Evolutionary conservation across 2,329 filamentous ascomycete genomes (phyloP), one percentile per base, ranked within the genome.

Genomic region (Phialocephala subalpina): DNA sequence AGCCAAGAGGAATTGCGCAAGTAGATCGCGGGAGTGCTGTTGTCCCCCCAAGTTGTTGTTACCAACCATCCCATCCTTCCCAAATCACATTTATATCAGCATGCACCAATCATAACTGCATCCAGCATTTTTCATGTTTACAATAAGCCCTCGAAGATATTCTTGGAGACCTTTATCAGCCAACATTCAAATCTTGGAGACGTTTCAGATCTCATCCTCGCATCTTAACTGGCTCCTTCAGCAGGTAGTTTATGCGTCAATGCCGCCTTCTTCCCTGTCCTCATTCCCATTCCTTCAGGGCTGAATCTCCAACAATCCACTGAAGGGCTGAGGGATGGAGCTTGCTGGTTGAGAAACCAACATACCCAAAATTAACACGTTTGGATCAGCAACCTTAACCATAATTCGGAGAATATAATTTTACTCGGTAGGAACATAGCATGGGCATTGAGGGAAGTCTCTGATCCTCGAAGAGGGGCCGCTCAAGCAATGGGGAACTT

Each of bases 251-350:
- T 6, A 53, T 18, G 25, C 25, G 49, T 53, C 25, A 29, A 53
- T 53, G 49, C 49, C 49, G 49, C 49, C 20, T 1, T 49, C n/a
- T 49, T 49, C 45, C 45, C 45, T 29, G 49, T 53, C 49, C 25
- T 9, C 16, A 25, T 53, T 53, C 38, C 38, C 38, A 42, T 42
- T 7, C 49, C 8, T 49, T n/a, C 49, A 53, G 49, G 25, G 49
- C 49, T 53, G 49, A 53, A 53, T n/a, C n/a, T n/a, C n/a, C n/a
- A n/a, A n/a, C n/a, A n/a, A n/a, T 6, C 45, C 45, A 49, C 20
- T 49, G 16, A 27, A 49, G 38, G 38, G 8, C 45, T 49, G 12
- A 42, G 45, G 45, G 5, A 14, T n/a, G n/a, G 20, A 49, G 2
- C 45, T 22, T 12, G 45, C n/a, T n/a, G n/a, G n/a, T n/a, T n/a